Conservation (phyloP, 192 early-diverging fungal genomes). For the Gorgonomyces haynaldii region DNA sequence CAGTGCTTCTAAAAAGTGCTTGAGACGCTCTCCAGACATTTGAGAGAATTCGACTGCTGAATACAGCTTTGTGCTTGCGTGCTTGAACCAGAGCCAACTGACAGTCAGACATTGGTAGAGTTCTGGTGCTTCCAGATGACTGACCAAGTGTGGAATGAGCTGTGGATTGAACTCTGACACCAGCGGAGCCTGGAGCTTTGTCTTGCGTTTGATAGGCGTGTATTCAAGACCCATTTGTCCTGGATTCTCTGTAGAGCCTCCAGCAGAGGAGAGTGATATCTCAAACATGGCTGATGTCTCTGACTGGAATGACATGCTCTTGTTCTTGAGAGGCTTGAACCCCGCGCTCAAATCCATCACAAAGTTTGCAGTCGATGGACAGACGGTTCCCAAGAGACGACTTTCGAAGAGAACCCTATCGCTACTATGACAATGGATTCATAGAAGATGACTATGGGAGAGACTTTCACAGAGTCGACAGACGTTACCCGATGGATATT, state of each 20-base stretch:
- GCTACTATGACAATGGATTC: no score
- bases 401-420: no score
- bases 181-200: background rate
- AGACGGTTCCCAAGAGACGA: no score
- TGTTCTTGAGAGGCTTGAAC: no score
- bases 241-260: background rate
- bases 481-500: no score
- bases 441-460: no score
- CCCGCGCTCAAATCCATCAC: no score
- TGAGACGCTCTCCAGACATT: conserved; percentile 1
- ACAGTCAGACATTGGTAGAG: background rate
- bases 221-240: background rate
- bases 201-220: background rate
- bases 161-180: background rate
- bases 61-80: background rate
- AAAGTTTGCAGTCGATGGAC: no score
- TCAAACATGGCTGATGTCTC: background rate
- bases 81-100: conserved; percentile 5
- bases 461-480: no score
- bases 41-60: background rate
- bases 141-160: background rate
- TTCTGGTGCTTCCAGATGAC: background rate
- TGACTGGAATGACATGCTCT: background rate
- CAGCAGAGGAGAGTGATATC: background rate
- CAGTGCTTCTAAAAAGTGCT: background rate